Evolutionary conservation across 2,329 filamentous ascomycete species (phyloP).

Genomic region (Fusarium ramigenum): DNA sequence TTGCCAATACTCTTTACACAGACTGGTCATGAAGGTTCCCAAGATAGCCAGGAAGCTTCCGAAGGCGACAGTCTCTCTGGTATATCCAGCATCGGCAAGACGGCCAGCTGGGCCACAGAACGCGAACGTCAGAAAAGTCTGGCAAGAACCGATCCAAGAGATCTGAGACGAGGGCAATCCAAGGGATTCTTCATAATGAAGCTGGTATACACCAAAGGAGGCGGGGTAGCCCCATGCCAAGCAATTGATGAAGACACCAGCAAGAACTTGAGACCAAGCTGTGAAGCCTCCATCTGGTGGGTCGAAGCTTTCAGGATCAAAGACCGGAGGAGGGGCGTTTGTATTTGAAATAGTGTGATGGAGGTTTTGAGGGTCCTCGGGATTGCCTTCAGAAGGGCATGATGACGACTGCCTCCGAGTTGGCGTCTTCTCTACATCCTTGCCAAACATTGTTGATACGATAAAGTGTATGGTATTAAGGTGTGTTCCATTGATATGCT

Average conservation of each 20-base stretch:
- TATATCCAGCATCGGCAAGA: conserved; percentile 61
- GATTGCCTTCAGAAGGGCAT: not conserved
- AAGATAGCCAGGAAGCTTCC: conserved; percentile 55
- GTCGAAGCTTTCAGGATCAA: conserved; percentile 35
- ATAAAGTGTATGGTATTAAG: not conserved
- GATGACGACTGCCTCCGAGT: conserved; percentile 3
- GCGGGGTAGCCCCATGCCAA: conserved; percentile 61
- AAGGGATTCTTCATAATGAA: conserved; percentile 56
- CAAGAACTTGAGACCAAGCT: conserved; percentile 62
- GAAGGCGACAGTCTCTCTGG: conserved; percentile 50
- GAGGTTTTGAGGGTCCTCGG: conserved; percentile 14
- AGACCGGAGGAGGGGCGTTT: conserved; percentile 35
- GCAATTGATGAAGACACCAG: conserved; percentile 58
- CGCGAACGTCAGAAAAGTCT: conserved; percentile 60
- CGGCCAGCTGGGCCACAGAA: conserved; percentile 59
- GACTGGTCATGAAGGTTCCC: conserved; percentile 59
- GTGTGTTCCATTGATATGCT: conserved; percentile 14
- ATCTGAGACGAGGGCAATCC: conserved; percentile 48
- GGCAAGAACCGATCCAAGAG: conserved; percentile 60
- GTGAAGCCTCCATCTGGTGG: conserved; percentile 56
- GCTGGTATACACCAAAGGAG: conserved; percentile 64
- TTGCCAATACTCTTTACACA: conserved; percentile 60
- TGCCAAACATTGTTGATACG: conserved; percentile 31
- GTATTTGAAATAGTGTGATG: conserved; percentile 40
- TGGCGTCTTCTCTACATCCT: conserved; percentile 34